Base-by-base conservation (phyloP, 2,329 filamentous ascomycete genomes). In the Ceratocystis lukuohia region DNA sequence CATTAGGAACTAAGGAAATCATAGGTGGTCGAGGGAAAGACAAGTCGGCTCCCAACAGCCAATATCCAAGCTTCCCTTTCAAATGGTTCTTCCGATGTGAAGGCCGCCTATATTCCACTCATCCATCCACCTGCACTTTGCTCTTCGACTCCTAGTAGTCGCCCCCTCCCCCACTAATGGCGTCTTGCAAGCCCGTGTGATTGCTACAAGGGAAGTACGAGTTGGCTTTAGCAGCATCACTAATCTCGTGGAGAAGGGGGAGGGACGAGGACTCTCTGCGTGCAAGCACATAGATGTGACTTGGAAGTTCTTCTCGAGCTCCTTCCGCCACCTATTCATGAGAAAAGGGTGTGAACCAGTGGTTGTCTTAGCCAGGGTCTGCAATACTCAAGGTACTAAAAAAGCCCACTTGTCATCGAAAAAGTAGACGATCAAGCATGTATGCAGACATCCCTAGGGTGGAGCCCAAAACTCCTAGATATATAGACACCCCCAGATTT, bases 51-150 rank as follows among this genome's bases (percentile, higher is more conserved):
- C 56, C 56, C 25, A 67, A 50, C 44, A 65, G 45, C 30, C 66
- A 67, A 67, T 67, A 65, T 67, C 53, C 20, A 57, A 10, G 28
- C 56, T 67, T 62, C 66, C 66, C 62, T 64, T 64, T n/a, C 22
- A 8, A 53, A 30, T 30, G 5, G 20, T 64, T 62, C 61, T 48
- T n/a, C 25, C 41, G 37, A 17, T 53, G 48, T 53, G 56, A 30
- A 33, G 28, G 56, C 12, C 56, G 28, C 28, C 28, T 30, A 8
- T 30, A 30, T n/a, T 30, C 56, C 56, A 59, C 17, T 1, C 10
- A 15, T 41, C 37, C 37, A 41, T 41, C 5, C 56, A 17, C 15
- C 12, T 30, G 12, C 17, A 30, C 28, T 30, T 30, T n/a, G 33
- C 17, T 37, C 3, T 33, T 15, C 56, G 15, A n/a, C 56, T 44